Conservation (phyloP, 305 asterid genomes). For the Solanum hybrid region DNA sequence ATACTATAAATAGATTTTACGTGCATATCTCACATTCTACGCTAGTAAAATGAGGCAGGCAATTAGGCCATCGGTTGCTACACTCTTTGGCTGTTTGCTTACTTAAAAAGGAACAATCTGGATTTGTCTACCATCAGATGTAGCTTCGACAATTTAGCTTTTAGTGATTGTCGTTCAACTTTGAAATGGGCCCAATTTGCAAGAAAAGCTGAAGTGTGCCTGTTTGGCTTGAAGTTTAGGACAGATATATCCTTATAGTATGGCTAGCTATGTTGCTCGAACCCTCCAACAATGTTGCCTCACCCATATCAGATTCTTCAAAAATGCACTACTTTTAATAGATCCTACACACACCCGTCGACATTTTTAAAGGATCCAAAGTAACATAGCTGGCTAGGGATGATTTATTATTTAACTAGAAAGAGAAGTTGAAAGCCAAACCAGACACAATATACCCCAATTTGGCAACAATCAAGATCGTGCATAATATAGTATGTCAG, state of each 20-base stretch:
- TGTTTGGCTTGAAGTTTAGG: neutral
- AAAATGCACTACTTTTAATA: neutral
- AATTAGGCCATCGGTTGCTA: neutral
- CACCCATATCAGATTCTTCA: neutral
- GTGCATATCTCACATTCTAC: neutral
- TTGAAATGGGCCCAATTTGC: neutral
- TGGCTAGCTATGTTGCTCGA: neutral
- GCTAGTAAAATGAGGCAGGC: neutral
- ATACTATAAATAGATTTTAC: neutral
- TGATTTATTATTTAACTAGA: neutral
- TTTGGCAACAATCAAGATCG: neutral
- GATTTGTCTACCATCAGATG: neutral
- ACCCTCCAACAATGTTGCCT: neutral
- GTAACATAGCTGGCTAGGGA: neutral
- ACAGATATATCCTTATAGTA: neutral
- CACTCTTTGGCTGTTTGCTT: neutral
- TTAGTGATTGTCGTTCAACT: neutral
- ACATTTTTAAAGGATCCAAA: neutral
- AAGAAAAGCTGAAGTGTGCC: neutral
- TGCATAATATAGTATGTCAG: neutral
- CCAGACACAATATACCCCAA: neutral
- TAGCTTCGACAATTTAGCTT: neutral
- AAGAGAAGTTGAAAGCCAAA: neutral
- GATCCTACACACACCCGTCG: neutral
- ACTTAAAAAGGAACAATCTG: neutral